These are phyloP conservation scores for Tolypocladium guangdongense DNA, from an alignment of 2,329 filamentous ascomycete species.

Conservation along the genomic window DNA sequence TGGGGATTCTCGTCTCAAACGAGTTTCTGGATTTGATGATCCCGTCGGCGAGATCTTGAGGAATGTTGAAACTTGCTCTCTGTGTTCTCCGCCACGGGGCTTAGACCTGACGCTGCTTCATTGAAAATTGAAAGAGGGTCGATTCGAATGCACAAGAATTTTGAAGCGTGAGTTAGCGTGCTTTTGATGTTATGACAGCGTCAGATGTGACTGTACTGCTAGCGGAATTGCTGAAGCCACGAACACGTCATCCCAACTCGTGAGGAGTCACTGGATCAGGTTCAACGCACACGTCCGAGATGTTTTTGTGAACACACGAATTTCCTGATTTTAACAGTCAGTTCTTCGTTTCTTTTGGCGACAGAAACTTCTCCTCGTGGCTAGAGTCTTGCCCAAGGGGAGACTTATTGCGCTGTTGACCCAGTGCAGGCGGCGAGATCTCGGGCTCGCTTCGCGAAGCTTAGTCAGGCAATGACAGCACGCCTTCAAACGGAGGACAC, in stretches of 20 bases:
- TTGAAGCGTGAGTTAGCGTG: too few relatives aligned
- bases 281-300: neutral
- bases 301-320: neutral
- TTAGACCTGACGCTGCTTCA: neutral
- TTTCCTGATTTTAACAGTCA: neutral
- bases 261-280: neutral
- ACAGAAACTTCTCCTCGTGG: too few relatives aligned
- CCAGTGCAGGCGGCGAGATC: neutral
- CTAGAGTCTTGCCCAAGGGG: too few relatives aligned
- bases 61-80: too few relatives aligned
- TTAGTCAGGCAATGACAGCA: neutral
- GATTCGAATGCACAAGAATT: too few relatives aligned
- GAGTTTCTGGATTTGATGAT: neutral
- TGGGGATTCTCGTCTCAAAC: too few relatives aligned
- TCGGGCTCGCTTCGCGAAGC: neutral
- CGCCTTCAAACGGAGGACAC: neutral
- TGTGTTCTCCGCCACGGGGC: too few relatives aligned
- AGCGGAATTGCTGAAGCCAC: neutral
- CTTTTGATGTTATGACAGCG: neutral
- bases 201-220: neutral
- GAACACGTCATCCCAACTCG: neutral
- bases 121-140: neutral
- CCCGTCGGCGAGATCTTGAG: neutral
- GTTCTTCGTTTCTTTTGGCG: neutral
- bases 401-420: neutral